Evolutionary conservation across 139 green algal genomes (phyloP).

Genomic region (Zygnema circumcarinatum): DNA sequence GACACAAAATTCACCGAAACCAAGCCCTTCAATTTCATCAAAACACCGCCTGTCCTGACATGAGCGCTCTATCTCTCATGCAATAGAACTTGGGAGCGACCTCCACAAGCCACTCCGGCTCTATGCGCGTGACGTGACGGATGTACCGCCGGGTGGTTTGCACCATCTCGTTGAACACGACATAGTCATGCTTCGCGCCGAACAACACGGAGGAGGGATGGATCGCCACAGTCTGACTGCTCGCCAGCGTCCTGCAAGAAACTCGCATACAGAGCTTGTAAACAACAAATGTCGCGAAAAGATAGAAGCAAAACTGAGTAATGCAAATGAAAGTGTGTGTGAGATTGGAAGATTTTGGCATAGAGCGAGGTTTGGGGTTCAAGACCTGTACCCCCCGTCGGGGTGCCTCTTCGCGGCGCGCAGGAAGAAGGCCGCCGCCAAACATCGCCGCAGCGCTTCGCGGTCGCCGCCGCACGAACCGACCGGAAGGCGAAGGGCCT

Average conservation of each 20-base stretch:
- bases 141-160: constrained; percentile 97
- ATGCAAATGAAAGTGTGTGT: neutral
- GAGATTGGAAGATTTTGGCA: too few species aligned
- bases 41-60: too few species aligned
- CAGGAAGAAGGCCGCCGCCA: constrained; percentile 86
- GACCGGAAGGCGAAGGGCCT: constrained; percentile 90
- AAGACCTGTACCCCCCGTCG: constrained; percentile 69
- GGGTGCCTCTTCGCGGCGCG: constrained; percentile 75
- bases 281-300: neutral
- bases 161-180: constrained; percentile 94
- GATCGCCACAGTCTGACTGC: constrained; percentile 86
- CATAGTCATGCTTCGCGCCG: constrained; percentile 65
- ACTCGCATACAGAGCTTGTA: constrained; percentile 61
- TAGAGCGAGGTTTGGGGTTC: too few species aligned
- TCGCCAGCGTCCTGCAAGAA: constrained; percentile 84
- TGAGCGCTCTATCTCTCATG: neutral
- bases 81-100: constrained; percentile 94
- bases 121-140: constrained; percentile 88
- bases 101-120: constrained; percentile 92
- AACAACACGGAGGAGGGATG: constrained; percentile 85
- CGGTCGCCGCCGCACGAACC: constrained; percentile 73
- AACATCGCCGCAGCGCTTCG: constrained; percentile 68
- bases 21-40: too few species aligned
- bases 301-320: neutral
- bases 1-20: too few species aligned